Evolutionary conservation across 129 eudicot species (phyloP).

Genomic region (carrot (Daucus carota)): DH1_v3.0 NC_030385.2:41615001-41615500

Average conservation of each 20-base stretch:
- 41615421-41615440: not conserved
- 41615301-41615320: slow-evolving; percentile 10
- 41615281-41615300: not conserved
- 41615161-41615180: too few species aligned
- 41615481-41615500: slow-evolving; percentile 11
- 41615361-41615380: slow-evolving; percentile 8
- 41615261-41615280: too few species aligned
- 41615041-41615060: not conserved
- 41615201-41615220: too few species aligned
- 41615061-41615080: not conserved
- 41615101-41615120: too few species aligned
- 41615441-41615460: not conserved
- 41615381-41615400: slow-evolving; percentile 10
- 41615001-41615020: slow-evolving; percentile 6
- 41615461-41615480: not conserved
- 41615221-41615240: too few species aligned
- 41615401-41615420: not conserved
- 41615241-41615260: too few species aligned
- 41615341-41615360: slow-evolving; percentile 7
- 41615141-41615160: too few species aligned
- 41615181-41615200: too few species aligned
- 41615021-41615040: slow-evolving; percentile 9
- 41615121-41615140: too few species aligned
- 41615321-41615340: slow-evolving; percentile 4
- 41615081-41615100: too few species aligned